Percentiles rank a stretch among this genome's conserved stretches.
phyloP scores from a whole-genome alignment of 2,329 filamentous ascomycete genomes.

The Blumeria hordei region DNA sequence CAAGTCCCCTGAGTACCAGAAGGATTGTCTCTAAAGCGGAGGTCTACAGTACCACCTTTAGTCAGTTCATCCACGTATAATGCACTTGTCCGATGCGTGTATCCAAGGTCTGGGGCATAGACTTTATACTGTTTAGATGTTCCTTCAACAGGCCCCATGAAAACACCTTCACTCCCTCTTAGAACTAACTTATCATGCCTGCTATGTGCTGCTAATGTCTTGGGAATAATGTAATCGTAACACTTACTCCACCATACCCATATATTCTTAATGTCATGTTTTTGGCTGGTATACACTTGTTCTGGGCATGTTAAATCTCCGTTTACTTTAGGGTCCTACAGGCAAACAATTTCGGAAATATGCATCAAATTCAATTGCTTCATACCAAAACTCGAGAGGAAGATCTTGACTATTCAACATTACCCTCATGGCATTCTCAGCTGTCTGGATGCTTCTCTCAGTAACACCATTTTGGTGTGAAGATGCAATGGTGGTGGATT shows the following conservation, averaged over 20 bases:
- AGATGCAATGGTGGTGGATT: neutral
- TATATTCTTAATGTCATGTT: too few relatives aligned
- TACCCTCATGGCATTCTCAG: neutral
- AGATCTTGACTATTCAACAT: neutral
- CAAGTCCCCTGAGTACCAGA: neutral
- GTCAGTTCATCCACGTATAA: neutral
- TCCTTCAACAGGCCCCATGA: too few relatives aligned
- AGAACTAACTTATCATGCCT: too few relatives aligned
- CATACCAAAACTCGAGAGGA: neutral
- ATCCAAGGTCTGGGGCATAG: neutral
- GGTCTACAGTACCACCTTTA: neutral
- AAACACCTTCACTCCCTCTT: too few relatives aligned
- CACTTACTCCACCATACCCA: too few relatives aligned
- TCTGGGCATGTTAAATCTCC: too few relatives aligned
- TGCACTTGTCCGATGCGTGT: neutral
- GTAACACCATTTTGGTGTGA: neutral
- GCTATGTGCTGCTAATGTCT: too few relatives aligned
- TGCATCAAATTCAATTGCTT: neutral
- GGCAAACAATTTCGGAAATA: neutral
- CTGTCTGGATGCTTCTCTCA: neutral
- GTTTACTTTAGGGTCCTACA: neutral
- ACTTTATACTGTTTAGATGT: too few relatives aligned
- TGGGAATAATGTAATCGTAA: too few relatives aligned
- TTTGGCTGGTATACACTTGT: too few relatives aligned
- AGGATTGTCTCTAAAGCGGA: neutral